Percentiles rank a stretch among this genome's conserved stretches.
Conservation (phyloP, 495 filamentous ascomycete genomes). For the Apodospora peruviana region DNA sequence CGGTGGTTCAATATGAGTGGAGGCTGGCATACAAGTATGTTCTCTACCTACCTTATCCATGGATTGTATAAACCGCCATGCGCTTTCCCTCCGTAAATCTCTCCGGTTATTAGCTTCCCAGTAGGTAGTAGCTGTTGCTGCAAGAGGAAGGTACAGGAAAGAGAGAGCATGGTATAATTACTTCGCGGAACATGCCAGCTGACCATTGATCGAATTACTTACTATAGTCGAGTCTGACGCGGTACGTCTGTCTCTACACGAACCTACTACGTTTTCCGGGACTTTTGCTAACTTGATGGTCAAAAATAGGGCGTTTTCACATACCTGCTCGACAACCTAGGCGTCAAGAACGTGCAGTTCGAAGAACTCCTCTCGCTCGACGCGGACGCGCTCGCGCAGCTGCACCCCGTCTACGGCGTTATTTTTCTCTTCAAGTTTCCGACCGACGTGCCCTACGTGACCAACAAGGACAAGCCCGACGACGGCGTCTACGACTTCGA, state of each 20-base stretch:
- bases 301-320: slow-evolving; percentile 85
- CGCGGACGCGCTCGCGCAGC: slow-evolving; percentile 66
- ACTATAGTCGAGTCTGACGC: slow-evolving; percentile 86
- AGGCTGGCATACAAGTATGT: slow-evolving; percentile 54
- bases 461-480: slow-evolving; percentile 50
- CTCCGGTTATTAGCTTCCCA: no score
- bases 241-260: slow-evolving; percentile 44
- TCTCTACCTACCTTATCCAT: not conserved
- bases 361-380: slow-evolving; percentile 93
- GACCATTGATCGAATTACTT: not conserved
- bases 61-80: no score
- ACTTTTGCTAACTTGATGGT: not conserved
- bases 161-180: no score
- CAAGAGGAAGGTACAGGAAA: no score
- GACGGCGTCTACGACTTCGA: slow-evolving; percentile 76
- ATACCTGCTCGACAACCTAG: slow-evolving; percentile 84
- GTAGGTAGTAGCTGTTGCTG: no score
- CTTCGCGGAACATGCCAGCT: not conserved
- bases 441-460: slow-evolving; percentile 59
- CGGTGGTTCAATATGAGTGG: no score
- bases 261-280: not conserved
- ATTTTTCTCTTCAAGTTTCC: slow-evolving; percentile 99
- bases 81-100: no score
- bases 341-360: slow-evolving; percentile 90
- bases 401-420: slow-evolving; percentile 88